Evolutionary conservation across 768 basidiomycete genomes (phyloP).

Genomic region (Mycena galopus): DNA sequence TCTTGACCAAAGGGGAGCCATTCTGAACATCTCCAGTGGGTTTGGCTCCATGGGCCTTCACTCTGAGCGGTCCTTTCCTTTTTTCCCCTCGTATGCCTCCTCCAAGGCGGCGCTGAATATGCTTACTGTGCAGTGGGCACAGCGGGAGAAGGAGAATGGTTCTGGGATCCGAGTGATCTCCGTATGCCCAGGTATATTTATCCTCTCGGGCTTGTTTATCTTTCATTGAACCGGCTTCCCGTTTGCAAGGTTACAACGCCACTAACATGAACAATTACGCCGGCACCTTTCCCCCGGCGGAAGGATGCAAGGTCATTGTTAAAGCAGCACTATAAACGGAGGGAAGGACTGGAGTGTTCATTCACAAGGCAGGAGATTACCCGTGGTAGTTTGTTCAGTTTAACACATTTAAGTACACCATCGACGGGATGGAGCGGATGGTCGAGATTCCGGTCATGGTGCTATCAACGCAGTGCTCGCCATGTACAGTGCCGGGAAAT

Average conservation of each 20-base stretch:
- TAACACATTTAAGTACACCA: too few relatives aligned
- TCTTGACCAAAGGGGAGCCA: neutral
- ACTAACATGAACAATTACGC: neutral
- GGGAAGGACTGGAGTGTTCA: neutral
- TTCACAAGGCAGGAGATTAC: neutral
- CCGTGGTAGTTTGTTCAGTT: too few relatives aligned
- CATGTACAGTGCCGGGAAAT: too few relatives aligned
- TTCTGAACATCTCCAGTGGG: neutral
- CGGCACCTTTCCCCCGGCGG: neutral
- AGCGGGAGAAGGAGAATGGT: constrained; percentile 17
- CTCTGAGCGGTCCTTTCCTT: neutral
- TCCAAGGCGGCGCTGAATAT: constrained; percentile 24
- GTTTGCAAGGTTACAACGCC: neutral
- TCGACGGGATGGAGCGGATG: too few relatives aligned
- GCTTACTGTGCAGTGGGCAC: constrained; percentile 24
- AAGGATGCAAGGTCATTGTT: neutral
- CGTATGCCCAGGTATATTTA: constrained; percentile 13
- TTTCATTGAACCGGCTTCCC: neutral
- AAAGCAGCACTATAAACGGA: neutral
- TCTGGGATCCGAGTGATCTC: constrained; percentile 22
- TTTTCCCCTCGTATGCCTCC: neutral
- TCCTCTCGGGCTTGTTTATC: too few relatives aligned
- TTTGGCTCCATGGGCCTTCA: neutral
- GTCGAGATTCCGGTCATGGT: too few relatives aligned
- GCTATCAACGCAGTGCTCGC: too few relatives aligned